These are phyloP conservation scores for Cyberlindnera amylophila DNA, from an alignment of 805 yeast species.

Conservation along the genomic window DNA sequence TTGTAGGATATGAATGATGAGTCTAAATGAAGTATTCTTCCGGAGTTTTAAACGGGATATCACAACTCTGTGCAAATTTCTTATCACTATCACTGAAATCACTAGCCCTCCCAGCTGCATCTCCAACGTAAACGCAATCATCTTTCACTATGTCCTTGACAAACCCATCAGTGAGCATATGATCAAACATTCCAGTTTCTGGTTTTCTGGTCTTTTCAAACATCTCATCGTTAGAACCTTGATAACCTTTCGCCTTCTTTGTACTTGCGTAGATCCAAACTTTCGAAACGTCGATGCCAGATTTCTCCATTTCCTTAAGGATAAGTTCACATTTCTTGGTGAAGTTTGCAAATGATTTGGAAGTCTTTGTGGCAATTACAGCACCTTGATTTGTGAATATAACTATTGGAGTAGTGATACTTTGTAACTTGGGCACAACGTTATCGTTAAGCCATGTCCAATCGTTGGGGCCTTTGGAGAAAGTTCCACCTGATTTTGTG, in stretches of 20 bases:
- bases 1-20: neutral
- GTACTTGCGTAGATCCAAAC: slow-evolving; percentile 63
- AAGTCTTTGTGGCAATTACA: slow-evolving; percentile 39
- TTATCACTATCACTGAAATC: slow-evolving; percentile 84
- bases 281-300: slow-evolving; percentile 22
- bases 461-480: slow-evolving; percentile 57
- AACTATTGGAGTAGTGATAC: slow-evolving; percentile 39
- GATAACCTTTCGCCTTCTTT: slow-evolving; percentile 40
- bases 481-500: slow-evolving; percentile 60
- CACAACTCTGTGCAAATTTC: slow-evolving; percentile 58
- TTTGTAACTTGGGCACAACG: slow-evolving; percentile 13
- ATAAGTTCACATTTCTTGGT: slow-evolving; percentile 39
- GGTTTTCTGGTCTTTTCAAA: slow-evolving; percentile 64
- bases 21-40: slow-evolving; percentile 52
- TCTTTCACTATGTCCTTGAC: slow-evolving; percentile 35
- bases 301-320: slow-evolving; percentile 27
- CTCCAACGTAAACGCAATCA: slow-evolving; percentile 76
- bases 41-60: slow-evolving; percentile 60
- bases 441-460: slow-evolving; percentile 64
- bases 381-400: slow-evolving; percentile 88
- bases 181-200: slow-evolving; percentile 68
- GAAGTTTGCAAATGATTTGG: slow-evolving; percentile 37
- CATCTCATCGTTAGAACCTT: slow-evolving; percentile 6
- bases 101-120: slow-evolving; percentile 81
- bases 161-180: slow-evolving; percentile 36